These are phyloP conservation scores for Salix udensis DNA, from an alignment of 345 rosid species.

Conservation along the genomic window DNA sequence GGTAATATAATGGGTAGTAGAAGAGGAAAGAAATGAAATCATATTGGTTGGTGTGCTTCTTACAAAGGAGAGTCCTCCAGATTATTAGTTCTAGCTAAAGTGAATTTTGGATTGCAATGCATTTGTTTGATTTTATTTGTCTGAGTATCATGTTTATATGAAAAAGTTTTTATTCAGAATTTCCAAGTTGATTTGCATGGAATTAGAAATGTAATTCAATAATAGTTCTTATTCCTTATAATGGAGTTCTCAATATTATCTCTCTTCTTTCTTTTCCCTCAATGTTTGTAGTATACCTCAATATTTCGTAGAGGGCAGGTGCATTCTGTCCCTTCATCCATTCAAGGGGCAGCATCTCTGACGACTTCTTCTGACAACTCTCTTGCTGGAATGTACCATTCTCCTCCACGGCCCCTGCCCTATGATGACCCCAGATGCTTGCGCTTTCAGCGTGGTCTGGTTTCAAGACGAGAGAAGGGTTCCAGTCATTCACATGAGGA, in stretches of 20 bases:
- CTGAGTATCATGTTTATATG: neutral
- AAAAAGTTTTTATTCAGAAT: neutral
- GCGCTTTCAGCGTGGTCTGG: conserved; percentile 48
- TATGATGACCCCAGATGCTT: conserved; percentile 75
- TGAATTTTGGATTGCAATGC: neutral
- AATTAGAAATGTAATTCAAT: conserved; percentile 8
- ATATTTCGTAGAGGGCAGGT: conserved; percentile 76
- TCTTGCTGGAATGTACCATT: conserved; percentile 72
- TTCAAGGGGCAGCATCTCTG: conserved; percentile 65
- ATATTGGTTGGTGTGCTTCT: neutral
- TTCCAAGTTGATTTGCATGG: conserved; percentile 8
- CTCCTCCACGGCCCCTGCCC: conserved; percentile 97
- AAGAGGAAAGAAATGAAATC: neutral
- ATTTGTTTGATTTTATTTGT: neutral
- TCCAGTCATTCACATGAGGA: conserved; percentile 84
- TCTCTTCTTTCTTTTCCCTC: conserved; percentile 7
- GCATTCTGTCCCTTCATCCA: conserved; percentile 68
- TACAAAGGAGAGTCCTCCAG: neutral
- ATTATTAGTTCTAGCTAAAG: neutral
- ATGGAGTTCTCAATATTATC: conserved; percentile 15
- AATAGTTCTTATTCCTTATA: neutral
- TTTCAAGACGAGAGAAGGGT: conserved; percentile 80
- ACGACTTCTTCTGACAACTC: conserved; percentile 69
- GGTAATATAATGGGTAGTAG: neutral
- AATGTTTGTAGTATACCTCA: conserved; percentile 49